These are phyloP conservation scores for Saxispiralis lemnorum DNA, from an alignment of 495 filamentous ascomycete species.

Conservation along the genomic window DNA sequence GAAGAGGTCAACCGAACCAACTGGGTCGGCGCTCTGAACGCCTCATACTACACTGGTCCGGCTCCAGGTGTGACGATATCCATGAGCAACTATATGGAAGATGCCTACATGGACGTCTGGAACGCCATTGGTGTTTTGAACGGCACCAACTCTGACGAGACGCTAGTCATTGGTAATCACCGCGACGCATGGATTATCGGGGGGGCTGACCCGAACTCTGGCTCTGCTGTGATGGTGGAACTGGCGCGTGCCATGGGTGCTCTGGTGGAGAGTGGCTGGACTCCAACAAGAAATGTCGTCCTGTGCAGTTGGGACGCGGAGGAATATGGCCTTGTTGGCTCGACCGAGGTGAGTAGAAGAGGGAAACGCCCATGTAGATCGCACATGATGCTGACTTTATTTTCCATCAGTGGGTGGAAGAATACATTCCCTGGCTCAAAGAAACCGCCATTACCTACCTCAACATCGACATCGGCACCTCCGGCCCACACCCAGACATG, in stretches of 20 bases:
- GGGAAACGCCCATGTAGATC: too few species aligned
- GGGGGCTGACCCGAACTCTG: constrained; percentile 30
- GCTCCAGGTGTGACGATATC: constrained; percentile 14
- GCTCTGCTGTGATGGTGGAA: constrained; percentile 28
- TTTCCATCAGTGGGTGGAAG: constrained; percentile 17
- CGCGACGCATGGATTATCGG: constrained; percentile 27
- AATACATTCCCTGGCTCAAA: constrained; percentile 21
- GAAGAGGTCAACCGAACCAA: constrained; percentile 15
- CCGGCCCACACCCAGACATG: constrained; percentile 23
- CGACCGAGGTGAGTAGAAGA: constrained; percentile 13
- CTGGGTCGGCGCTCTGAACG: constrained; percentile 21
- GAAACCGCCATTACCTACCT: constrained; percentile 37
- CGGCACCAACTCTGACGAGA: constrained; percentile 21
- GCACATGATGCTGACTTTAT: too few species aligned
- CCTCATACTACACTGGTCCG: constrained; percentile 18
- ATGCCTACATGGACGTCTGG: constrained; percentile 18
- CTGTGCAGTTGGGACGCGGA: constrained; percentile 22
- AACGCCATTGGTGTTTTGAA: constrained; percentile 23
- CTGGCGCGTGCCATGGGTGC: constrained; percentile 25
- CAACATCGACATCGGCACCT: constrained; percentile 45
- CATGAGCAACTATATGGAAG: constrained; percentile 18
- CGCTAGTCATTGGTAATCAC: constrained; percentile 21
- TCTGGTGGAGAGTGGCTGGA: constrained; percentile 29
- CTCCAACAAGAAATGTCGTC: constrained; percentile 23
- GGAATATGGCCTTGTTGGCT: constrained; percentile 36